Evolutionary conservation across 345 rosid genomes (phyloP).

Genomic region (Pseudoturritis turrita): DNA sequence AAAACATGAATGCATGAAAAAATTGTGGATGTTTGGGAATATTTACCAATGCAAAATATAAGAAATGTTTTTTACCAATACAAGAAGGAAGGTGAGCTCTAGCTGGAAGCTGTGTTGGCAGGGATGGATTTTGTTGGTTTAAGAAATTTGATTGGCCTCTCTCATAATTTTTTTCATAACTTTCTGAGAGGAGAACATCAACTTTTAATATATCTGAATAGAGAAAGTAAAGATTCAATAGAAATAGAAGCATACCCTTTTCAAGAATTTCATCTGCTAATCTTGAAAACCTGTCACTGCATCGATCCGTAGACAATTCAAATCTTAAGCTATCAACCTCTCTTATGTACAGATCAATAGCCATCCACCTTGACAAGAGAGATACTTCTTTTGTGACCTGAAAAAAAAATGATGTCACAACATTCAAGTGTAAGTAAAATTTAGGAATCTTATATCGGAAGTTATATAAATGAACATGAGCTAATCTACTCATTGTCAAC

Average conservation of each 20-base stretch:
- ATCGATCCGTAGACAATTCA: conserved; percentile 76
- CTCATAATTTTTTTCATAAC: conserved; percentile 37
- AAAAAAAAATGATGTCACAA: conserved; percentile 31
- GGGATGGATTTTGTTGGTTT: conserved; percentile 47
- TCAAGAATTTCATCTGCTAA: conserved; percentile 81
- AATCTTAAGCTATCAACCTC: conserved; percentile 92
- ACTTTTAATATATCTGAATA: background rate
- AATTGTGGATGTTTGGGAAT: background rate
- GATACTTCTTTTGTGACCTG: conserved; percentile 96
- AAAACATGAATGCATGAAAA: background rate
- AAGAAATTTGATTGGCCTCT: conserved; percentile 52
- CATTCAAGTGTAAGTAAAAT: background rate
- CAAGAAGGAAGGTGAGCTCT: conserved; percentile 91
- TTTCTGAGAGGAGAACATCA: conserved; percentile 41
- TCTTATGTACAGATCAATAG: conserved; percentile 80
- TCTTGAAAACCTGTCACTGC: conserved; percentile 60
- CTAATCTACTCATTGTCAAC: background rate
- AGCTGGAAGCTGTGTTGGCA: conserved; percentile 83
- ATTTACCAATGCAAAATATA: background rate
- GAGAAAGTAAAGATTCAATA: background rate
- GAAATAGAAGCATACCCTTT: conserved; percentile 43
- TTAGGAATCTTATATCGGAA: background rate
- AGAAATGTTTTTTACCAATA: conserved; percentile 44
- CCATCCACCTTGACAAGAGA: conserved; percentile 97
- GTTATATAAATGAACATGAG: background rate